A percentile compares a stretch with the other conserved stretches of the same genome.
These are phyloP conservation scores for Arachnopeziza araneosa DNA, from an alignment of 2,329 filamentous ascomycete genomes.

Conservation along the genomic window DNA sequence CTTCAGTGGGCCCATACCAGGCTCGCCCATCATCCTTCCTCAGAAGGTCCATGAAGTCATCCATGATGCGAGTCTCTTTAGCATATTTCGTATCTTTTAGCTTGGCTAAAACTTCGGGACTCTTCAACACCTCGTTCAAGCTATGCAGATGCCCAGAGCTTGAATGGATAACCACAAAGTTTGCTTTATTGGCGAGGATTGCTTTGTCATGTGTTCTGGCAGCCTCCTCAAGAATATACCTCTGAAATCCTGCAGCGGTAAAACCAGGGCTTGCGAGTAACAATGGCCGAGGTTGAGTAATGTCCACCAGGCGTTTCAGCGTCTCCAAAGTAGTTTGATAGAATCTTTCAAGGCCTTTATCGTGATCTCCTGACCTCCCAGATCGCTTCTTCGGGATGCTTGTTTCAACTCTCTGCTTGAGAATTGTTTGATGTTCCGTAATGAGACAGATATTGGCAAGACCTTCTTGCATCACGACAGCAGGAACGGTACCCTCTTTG, in stretches of 20 bases:
- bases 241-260: constrained; percentile 72
- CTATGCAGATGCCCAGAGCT: constrained; percentile 83
- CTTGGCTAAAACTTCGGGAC: constrained; percentile 67
- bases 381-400: constrained; percentile 63
- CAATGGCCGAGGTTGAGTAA: constrained; percentile 63
- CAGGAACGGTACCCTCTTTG: constrained; percentile 75
- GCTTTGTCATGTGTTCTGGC: constrained; percentile 59
- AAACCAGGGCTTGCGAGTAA: constrained; percentile 88
- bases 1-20: constrained; percentile 83
- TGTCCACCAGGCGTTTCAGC: constrained; percentile 72
- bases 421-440: constrained; percentile 71
- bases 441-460: constrained; percentile 78
- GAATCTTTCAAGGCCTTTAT: constrained; percentile 70
- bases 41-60: constrained; percentile 72
- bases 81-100: constrained; percentile 86
- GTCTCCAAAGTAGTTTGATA: constrained; percentile 72
- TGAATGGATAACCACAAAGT: constrained; percentile 70
- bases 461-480: constrained; percentile 90
- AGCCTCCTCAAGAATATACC: constrained; percentile 63
- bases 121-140: constrained; percentile 80
- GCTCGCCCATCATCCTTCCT: constrained; percentile 81
- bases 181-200: constrained; percentile 57
- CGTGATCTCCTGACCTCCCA: constrained; percentile 54
- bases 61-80: constrained; percentile 77
- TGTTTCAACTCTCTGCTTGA: constrained; percentile 65